phyloP scores from a whole-genome alignment of 1,139 yeast genomes.

The Taphrina populina region DNA sequence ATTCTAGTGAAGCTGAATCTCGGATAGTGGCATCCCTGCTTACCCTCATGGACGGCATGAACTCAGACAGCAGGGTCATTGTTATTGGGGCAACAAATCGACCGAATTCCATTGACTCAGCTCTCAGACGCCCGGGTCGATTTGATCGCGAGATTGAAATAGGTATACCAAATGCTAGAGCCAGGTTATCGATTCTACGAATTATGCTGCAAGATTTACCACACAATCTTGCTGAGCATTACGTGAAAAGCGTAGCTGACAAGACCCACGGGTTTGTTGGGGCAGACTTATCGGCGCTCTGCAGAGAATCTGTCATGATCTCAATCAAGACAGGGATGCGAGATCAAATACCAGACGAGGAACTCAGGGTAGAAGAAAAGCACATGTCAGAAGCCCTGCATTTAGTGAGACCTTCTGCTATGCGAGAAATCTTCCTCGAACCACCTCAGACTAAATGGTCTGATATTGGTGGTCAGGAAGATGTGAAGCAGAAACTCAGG shows the following conservation, averaged over 20 bases:
- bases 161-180: slow-evolving; percentile 95
- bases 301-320: slow-evolving; percentile 84
- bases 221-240: slow-evolving; percentile 55
- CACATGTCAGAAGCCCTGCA: slow-evolving; percentile 70
- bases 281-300: slow-evolving; percentile 83
- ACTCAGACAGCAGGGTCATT: slow-evolving; percentile 60
- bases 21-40: slow-evolving; percentile 85
- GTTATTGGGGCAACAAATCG: slow-evolving; percentile 81
- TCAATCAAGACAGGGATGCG: slow-evolving; percentile 66
- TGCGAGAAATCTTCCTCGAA: slow-evolving; percentile 87
- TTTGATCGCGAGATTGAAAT: slow-evolving; percentile 95
- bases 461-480: slow-evolving; percentile 94
- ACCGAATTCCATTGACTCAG: slow-evolving; percentile 78
- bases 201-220: slow-evolving; percentile 69
- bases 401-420: slow-evolving; percentile 89
- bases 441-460: slow-evolving; percentile 92
- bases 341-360: slow-evolving; percentile 45
- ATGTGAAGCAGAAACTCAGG: slow-evolving; percentile 69
- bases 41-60: slow-evolving; percentile 85
- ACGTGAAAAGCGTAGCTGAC: slow-evolving; percentile 60
- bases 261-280: slow-evolving; percentile 97
- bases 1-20: slow-evolving; percentile 82
- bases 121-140: slow-evolving; percentile 87
- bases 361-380: slow-evolving; percentile 47
- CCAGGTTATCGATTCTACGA: slow-evolving; percentile 77